Evolutionary conservation across 1,284 basidiomycete species (phyloP).

Genomic region (Leccinum pachyderme): DNA sequence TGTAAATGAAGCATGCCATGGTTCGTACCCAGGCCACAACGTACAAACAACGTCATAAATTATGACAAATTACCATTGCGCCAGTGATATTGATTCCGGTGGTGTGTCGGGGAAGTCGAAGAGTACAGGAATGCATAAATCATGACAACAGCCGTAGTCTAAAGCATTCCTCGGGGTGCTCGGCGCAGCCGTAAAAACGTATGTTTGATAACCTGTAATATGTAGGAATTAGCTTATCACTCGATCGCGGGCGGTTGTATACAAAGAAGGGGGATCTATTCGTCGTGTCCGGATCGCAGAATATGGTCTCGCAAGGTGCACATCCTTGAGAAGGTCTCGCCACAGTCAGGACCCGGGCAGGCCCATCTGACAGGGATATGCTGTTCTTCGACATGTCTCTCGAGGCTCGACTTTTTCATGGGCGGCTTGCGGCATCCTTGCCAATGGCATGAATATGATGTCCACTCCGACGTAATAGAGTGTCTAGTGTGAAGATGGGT

Average conservation of each 20-base stretch:
- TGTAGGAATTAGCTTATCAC: background rate
- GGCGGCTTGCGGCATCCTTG: background rate
- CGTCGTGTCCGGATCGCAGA: background rate
- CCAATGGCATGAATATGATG: conserved; percentile 15
- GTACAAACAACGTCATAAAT: background rate
- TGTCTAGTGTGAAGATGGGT: conserved; percentile 9
- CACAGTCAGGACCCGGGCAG: conserved; percentile 7
- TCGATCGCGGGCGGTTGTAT: background rate
- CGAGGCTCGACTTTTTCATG: conserved; percentile 13
- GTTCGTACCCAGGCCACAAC: conserved; percentile 12
- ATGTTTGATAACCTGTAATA: background rate
- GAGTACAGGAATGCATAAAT: background rate
- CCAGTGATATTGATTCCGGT: background rate
- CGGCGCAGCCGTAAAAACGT: background rate
- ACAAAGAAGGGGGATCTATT: conserved; percentile 7
- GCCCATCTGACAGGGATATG: conserved; percentile 13
- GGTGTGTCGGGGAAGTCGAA: background rate
- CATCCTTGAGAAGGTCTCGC: conserved; percentile 5
- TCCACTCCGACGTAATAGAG: conserved; percentile 1
- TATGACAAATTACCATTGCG: background rate
- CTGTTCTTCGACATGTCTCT: conserved; percentile 13
- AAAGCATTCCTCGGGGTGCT: no score
- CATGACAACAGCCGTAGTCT: background rate
- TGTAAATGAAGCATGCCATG: no score
- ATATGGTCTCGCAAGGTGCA: conserved; percentile 3